Evolutionary conservation across 2,329 filamentous ascomycete genomes (phyloP).

Genomic region (Pseudophaeomoniella oleicola): DNA sequence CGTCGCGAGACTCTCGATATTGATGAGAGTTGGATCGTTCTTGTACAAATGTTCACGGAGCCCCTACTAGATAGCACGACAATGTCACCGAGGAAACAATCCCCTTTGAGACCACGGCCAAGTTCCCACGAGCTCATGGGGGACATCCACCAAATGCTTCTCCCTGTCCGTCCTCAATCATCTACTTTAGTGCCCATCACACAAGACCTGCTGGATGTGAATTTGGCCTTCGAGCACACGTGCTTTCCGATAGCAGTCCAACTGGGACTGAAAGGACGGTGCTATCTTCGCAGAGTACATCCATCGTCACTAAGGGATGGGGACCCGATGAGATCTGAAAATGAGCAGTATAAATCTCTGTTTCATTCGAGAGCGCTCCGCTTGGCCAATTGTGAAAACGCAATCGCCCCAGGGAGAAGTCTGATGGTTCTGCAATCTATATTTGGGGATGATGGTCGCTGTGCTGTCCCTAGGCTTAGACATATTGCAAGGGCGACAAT

Average conservation of each 20-base stretch:
- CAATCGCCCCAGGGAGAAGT: neutral
- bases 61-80: neutral
- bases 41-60: neutral
- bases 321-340: neutral
- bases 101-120: neutral
- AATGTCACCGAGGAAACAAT: neutral
- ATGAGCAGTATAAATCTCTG: neutral
- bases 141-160: neutral
- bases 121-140: neutral
- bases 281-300: neutral
- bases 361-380: neutral
- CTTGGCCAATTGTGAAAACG: neutral
- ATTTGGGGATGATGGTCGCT: neutral
- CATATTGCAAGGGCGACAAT: neutral
- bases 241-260: neutral
- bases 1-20: neutral
- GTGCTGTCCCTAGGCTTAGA: neutral
- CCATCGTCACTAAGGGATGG: neutral
- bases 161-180: neutral
- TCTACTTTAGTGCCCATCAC: neutral
- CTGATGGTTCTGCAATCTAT: neutral
- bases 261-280: neutral
- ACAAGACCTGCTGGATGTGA: neutral
- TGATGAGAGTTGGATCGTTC: neutral
- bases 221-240: neutral